Percentiles rank a stretch among this genome's conserved stretches.
Evolutionary conservation across 805 yeast genomes (phyloP).

Genomic region (Diddensiella santjacobensis): DNA sequence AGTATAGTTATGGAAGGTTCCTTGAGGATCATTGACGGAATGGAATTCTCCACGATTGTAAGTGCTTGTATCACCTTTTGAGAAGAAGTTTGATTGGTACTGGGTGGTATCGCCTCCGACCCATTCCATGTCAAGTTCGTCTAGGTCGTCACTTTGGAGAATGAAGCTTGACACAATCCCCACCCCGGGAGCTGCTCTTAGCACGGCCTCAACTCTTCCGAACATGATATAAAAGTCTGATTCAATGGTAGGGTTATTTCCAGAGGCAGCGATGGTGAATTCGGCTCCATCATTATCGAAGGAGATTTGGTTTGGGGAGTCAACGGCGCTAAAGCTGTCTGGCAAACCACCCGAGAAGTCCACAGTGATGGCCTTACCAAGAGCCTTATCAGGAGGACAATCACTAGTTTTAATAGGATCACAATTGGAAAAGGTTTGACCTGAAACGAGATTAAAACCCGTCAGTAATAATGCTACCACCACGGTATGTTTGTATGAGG

Average conservation of each 20-base stretch:
- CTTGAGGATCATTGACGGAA: constrained; percentile 51
- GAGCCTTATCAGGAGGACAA: constrained; percentile 55
- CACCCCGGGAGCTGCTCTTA: constrained; percentile 69
- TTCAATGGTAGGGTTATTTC: constrained; percentile 72
- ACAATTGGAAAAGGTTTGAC: constrained; percentile 37
- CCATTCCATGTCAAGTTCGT: constrained; percentile 88
- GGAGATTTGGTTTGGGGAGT: constrained; percentile 38
- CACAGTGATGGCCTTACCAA: constrained; percentile 51
- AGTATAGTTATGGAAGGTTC: constrained; percentile 68
- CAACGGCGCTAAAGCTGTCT: constrained; percentile 38
- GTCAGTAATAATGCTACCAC: no score
- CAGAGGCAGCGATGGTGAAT: constrained; percentile 56
- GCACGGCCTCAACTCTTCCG: constrained; percentile 71
- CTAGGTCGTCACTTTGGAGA: constrained; percentile 78
- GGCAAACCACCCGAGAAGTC: constrained; percentile 45
- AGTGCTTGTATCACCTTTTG: constrained; percentile 73
- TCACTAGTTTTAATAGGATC: constrained; percentile 40
- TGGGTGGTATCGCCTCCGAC: constrained; percentile 73
- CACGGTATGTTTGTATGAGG: no score
- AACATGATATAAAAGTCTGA: constrained; percentile 85
- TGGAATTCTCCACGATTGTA: constrained; percentile 80
- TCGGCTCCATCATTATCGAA: constrained; percentile 55
- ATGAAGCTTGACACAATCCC: constrained; percentile 82
- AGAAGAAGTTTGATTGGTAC: constrained; percentile 69
- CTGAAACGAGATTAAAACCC: constrained; percentile 11